Percentiles rank a stretch among this genome's conserved stretches.
These are phyloP conservation scores for Cryptococcus sp. DNA, from an alignment of 1,284 basidiomycete genomes.

Conservation along the genomic window DNA sequence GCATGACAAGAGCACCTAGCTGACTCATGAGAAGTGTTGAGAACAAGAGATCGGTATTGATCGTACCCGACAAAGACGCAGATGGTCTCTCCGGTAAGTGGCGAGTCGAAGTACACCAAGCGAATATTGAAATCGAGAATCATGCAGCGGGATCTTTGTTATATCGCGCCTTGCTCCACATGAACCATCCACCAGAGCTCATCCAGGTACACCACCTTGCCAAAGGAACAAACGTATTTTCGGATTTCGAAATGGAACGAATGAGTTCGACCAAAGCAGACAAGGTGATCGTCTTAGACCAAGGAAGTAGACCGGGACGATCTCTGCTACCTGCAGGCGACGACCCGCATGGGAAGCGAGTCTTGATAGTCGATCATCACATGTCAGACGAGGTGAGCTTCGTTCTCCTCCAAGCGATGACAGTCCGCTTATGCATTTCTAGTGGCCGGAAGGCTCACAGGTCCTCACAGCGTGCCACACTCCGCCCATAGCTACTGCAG, in stretches of 20 bases:
- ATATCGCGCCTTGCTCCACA: constrained; percentile 31
- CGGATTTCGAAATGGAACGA: constrained; percentile 25
- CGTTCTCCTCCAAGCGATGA: background rate
- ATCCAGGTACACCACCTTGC: constrained; percentile 42
- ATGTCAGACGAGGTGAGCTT: constrained; percentile 39
- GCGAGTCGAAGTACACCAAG: background rate
- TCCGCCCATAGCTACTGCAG: constrained; percentile 42
- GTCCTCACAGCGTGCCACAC: constrained; percentile 45
- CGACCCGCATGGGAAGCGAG: constrained; percentile 14
- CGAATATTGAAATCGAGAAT: background rate
- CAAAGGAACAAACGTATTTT: constrained; percentile 46
- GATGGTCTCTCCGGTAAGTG: constrained; percentile 40
- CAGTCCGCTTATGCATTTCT: background rate
- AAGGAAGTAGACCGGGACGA: constrained; percentile 44
- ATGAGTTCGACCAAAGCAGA: constrained; percentile 28
- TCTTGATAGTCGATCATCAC: constrained; percentile 47
- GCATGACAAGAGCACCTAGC: background rate
- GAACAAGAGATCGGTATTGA: constrained; percentile 29
- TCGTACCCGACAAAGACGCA: constrained; percentile 49
- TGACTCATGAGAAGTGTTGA: constrained; percentile 20
- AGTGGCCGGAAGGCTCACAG: constrained; percentile 40
- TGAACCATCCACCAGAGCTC: constrained; percentile 25
- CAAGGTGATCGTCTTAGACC: constrained; percentile 40
- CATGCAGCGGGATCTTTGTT: constrained; percentile 37
- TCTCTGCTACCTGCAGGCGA: constrained; percentile 18